Conservation (phyloP, 495 filamentous ascomycete species). For the Halenospora varia region DNA sequence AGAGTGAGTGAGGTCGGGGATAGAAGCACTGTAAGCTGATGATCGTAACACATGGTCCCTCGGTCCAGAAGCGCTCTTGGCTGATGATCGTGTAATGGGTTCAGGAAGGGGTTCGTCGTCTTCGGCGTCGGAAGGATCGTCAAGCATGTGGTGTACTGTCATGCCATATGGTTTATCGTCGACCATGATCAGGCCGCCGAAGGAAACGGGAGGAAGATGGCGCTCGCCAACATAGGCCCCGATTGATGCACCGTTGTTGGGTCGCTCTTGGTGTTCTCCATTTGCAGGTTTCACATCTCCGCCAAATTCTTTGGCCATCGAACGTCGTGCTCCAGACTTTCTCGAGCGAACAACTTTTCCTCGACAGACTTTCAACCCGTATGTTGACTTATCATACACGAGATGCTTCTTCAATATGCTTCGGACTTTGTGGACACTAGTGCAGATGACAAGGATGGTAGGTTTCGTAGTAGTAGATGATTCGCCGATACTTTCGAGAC, state of each 20-base stretch:
- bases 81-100: slow-evolving; percentile 30
- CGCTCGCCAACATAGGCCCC: slow-evolving; percentile 81
- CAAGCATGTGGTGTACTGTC: slow-evolving; percentile 95
- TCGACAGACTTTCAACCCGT: slow-evolving; percentile 58
- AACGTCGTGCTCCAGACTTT: slow-evolving; percentile 33
- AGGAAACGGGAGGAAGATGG: slow-evolving; percentile 83
- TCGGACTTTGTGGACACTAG: slow-evolving; percentile 65
- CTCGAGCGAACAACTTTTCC: slow-evolving; percentile 66
- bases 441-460: slow-evolving; percentile 73
- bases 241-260: slow-evolving; percentile 85
- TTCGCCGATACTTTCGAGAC: slow-evolving; percentile 70
- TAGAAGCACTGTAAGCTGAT: slow-evolving; percentile 21
- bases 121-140: slow-evolving; percentile 63
- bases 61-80: slow-evolving; percentile 10
- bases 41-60: no score
- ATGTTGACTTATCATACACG: slow-evolving; percentile 54
- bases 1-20: slow-evolving; percentile 22
- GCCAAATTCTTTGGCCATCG: slow-evolving; percentile 16
- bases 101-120: slow-evolving; percentile 39
- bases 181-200: slow-evolving; percentile 80
- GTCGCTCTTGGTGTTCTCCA: slow-evolving; percentile 65
- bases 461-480: slow-evolving; percentile 59
- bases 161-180: slow-evolving; percentile 83
- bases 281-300: slow-evolving; percentile 46
- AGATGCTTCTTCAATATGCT: slow-evolving; percentile 69